Evolutionary conservation across 352 stramenopile species (phyloP).

Genomic region (Phytophthora sansomeana): DNA sequence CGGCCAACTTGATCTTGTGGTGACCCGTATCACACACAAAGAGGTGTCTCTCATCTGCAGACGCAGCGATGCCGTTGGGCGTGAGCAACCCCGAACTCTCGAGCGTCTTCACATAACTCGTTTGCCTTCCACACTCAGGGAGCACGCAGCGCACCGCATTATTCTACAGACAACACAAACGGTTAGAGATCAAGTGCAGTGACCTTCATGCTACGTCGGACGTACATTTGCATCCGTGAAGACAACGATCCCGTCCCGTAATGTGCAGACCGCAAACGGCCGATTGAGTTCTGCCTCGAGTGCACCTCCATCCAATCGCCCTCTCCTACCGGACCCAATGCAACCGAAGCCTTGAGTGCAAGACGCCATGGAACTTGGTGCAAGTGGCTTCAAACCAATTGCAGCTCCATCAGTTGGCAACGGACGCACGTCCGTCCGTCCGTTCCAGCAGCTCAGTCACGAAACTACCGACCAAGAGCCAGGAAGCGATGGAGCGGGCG

Average conservation of each 20-base stretch:
- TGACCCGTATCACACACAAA: slow-evolving; percentile 68
- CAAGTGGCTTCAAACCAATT: no score
- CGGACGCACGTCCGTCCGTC: slow-evolving; percentile 17
- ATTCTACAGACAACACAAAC: slow-evolving; percentile 31
- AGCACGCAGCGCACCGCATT: slow-evolving; percentile 50
- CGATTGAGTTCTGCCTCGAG: slow-evolving; percentile 43
- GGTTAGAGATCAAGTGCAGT: background rate
- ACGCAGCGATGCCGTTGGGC: slow-evolving; percentile 55
- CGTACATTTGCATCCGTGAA: slow-evolving; percentile 51
- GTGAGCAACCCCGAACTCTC: slow-evolving; percentile 44
- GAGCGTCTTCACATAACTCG: slow-evolving; percentile 33
- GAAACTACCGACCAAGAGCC: slow-evolving; percentile 22
- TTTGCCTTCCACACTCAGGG: slow-evolving; percentile 1
- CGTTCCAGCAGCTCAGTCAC: slow-evolving; percentile 20
- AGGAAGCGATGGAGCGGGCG: slow-evolving; percentile 30
- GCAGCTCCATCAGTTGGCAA: background rate
- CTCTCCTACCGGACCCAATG: slow-evolving; percentile 36
- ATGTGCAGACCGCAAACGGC: slow-evolving; percentile 42
- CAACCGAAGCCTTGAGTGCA: background rate
- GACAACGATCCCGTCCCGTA: slow-evolving; percentile 34
- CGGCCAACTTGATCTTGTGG: slow-evolving; percentile 59
- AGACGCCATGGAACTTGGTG: no score
- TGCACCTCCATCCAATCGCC: slow-evolving; percentile 40
- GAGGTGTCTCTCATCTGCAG: slow-evolving; percentile 48
- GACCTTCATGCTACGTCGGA: background rate